Evolutionary conservation across 2,329 filamentous ascomycete species (phyloP), one percentile per base, ranked within the genome.

Genomic region (Bipolaris oryzae): DNA sequence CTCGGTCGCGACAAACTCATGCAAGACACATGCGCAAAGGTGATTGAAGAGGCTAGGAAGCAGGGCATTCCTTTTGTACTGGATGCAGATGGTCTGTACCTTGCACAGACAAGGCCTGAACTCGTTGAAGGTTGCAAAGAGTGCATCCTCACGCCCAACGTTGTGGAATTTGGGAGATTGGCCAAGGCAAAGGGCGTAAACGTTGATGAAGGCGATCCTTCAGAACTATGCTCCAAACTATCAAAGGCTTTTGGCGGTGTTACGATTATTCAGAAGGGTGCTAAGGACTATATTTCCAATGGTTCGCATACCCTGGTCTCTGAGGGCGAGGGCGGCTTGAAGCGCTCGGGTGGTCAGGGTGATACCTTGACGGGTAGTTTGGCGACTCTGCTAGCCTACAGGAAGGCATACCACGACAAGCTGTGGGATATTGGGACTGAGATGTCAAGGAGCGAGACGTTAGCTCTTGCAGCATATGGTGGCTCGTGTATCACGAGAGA

Each of bases 261-360:
- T 28, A 96, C 92, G 0, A 87, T 99, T 53, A 84, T 98, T 42
- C 91, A 97, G 75, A 99, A 99, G 80, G 95, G 95, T 2, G 75
- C 78, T 2, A 86, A 86, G 59, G 95, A 99, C 77, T 87, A 89
- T 63, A 91, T 99, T 58, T 92, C 89, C 2, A 90, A 96, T 68
- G 91, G 93, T 11, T 80, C 84, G 55, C 82, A 82, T 51, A 96
- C 90, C n/a, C 78, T 93, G 23, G 80, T 89, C 0, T 90, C 89
- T 23, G 92, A 96, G 66, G 78, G 93, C 2, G 79, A 86, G 69
- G 95, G 95, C 7, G 94, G 94, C 1, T 78, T 87, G 75, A 99
- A 99, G 85, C 84, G 95, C 63, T 94, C 91, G 55, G 95, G 94
- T 45, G 95, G 95, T 0, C 95, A 99, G 78, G 95, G 95, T 1